Base-by-base conservation (phyloP, 306 rosid genomes). In the Rosa chinensis region DNA sequence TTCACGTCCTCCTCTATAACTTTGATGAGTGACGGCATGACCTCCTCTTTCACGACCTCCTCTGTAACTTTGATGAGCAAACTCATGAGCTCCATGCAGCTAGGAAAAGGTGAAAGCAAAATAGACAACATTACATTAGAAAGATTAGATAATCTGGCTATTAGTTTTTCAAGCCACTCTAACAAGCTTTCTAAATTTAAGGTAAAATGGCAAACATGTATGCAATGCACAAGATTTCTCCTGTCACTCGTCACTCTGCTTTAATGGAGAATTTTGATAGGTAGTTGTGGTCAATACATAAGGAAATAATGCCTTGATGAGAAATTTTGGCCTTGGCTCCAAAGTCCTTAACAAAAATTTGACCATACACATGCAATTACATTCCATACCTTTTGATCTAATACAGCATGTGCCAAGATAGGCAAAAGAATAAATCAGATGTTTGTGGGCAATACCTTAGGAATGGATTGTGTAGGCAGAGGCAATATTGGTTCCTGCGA, bases 401-500 rank as follows among this genome's bases (percentile, higher is more conserved):
- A 63, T 5, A 20, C 42, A 12, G 20, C 69, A 63, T 12, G 44
- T 35, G 42, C 32, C 10, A 14, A 28, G 20, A 6, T 13, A 61
- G 39, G 66, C 14, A 63, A 63, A 32, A 0, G 8, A 63, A 4
- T 14, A 63, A 12, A 13, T 6, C 69, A 5, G 72, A 69, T 62
- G 91, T 58, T 49, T 76, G 80, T 23, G 97, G 32, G 97, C 71
- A 92, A 79, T 25, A 66, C 72, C 72, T 66, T 66, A 39, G 49
- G 72, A 17, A 66, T 66, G 72, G 72, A 40, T 39, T 43, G 47
- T 66, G 28, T 7, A 17, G 72, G 72, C 28, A 66, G 72, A 40
- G 97, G 97, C 83, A 94, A 84, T 81, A 92, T 88, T 73, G 97
- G 97, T 14, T 93, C 92, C 80, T 90, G 94, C 12, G 84, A 35